phyloP scores from a whole-genome alignment of 2,329 filamentous ascomycete species.

The Chrysosporium keratinophilum region DNA sequence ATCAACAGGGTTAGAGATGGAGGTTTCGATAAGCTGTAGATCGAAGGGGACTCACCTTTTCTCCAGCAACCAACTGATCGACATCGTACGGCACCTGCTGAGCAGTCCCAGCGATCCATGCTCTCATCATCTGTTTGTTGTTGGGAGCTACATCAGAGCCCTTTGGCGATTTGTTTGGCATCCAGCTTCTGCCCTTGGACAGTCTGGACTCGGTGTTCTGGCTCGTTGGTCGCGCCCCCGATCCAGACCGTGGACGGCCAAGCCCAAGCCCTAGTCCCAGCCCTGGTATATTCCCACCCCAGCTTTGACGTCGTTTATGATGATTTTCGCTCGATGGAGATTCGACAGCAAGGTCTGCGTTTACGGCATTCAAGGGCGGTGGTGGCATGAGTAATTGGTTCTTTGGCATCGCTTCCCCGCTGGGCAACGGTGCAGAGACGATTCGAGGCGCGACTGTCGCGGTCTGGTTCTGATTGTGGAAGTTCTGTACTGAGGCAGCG shows the following conservation, averaged over 20 bases:
- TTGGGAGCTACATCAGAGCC: constrained; percentile 26
- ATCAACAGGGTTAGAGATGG: neutral
- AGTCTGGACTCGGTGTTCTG: constrained; percentile 16
- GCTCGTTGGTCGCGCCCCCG: constrained; percentile 27
- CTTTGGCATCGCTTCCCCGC: constrained; percentile 16
- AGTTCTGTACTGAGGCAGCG: constrained; percentile 15
- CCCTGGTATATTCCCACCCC: constrained; percentile 25
- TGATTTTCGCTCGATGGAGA: constrained; percentile 20
- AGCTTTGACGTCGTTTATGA: constrained; percentile 30
- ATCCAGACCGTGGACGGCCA: constrained; percentile 26
- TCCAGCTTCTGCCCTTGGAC: constrained; percentile 36
- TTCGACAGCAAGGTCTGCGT: constrained; percentile 29
- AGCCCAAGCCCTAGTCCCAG: constrained; percentile 10
- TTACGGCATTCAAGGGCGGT: constrained; percentile 31
- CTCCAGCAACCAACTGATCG: constrained; percentile 40
- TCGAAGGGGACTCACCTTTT: constrained; percentile 36
- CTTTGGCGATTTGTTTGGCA: constrained; percentile 31
- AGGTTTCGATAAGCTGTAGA: neutral
- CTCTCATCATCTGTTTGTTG: constrained; percentile 30
- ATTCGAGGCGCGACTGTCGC: constrained; percentile 10
- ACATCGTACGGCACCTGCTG: constrained; percentile 49
- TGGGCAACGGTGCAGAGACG: constrained; percentile 19
- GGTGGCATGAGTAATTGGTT: constrained; percentile 31
- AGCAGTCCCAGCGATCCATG: constrained; percentile 51
- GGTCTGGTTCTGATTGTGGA: constrained; percentile 4